phyloP scores from a whole-genome alignment of 2,329 filamentous ascomycete species.

The Aspergillus sp. region DNA sequence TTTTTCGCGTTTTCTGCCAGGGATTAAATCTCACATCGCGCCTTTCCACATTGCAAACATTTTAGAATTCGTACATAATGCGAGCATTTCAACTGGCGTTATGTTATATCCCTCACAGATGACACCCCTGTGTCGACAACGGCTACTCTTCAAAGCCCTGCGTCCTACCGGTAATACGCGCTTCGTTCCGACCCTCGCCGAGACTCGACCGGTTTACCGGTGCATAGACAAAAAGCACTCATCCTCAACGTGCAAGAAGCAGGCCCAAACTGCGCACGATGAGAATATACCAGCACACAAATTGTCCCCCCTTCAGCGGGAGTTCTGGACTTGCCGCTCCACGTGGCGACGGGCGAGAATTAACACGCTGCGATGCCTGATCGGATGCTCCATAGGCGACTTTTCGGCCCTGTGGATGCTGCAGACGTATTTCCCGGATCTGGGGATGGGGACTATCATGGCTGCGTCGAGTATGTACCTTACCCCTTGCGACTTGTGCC shows the following conservation, averaged over 20 bases:
- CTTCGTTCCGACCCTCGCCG: background rate
- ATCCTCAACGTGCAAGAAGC: background rate
- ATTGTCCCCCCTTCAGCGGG: background rate
- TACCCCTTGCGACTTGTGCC: background rate
- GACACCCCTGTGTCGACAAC: background rate
- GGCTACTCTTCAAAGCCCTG: background rate
- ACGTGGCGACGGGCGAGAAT: slow-evolving; percentile 53
- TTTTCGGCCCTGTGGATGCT: slow-evolving; percentile 58
- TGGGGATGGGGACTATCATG: slow-evolving; percentile 54
- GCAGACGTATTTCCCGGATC: slow-evolving; percentile 48
- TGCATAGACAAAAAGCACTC: background rate
- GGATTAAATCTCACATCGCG: too few relatives aligned
- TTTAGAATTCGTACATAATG: background rate
- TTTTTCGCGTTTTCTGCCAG: background rate
- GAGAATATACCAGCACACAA: too few relatives aligned
- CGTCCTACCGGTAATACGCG: too few relatives aligned
- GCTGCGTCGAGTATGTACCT: slow-evolving; percentile 48
- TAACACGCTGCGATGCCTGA: slow-evolving; percentile 57
- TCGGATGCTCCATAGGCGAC: slow-evolving; percentile 58
- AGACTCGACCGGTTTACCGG: background rate
- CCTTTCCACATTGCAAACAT: background rate
- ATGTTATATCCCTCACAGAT: background rate
- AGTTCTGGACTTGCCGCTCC: slow-evolving; percentile 38
- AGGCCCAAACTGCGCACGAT: background rate
- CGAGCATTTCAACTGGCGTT: background rate